Base-by-base conservation (phyloP, 805 yeast species). In the Pichia nanzhaoensis region DNA sequence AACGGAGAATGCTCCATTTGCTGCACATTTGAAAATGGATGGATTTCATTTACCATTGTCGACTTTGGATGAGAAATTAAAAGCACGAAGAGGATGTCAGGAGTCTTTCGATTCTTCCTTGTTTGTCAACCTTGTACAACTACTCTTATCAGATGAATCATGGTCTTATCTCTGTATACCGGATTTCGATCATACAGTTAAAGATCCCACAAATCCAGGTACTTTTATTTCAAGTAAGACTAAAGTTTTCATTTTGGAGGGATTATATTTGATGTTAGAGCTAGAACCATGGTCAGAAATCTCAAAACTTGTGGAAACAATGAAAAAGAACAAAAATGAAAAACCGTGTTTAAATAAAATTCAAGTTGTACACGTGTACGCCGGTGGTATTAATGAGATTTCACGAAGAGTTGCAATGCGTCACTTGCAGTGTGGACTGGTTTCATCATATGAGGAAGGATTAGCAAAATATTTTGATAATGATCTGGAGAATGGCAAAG, bases 51-150 rank as follows among this genome's bases (percentile, higher is more conserved):
- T 77, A n/a, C 74, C 85, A 0, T 58, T 82, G 28, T 48, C 55
- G 0, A 67, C 69, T 10, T 62, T 84, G 10, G 63, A 61, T n/a
- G 67, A 59, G 10, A 67, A 64, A 30, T 91, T 95, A 0, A 64
- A 78, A 27, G 60, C 64, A 22, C 69, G 86, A 49, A 71, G 97
- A 40, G 97, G 97, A 0, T 83, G 96, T 0, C 95, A 96, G 2
- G 77, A 71, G 53, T 89, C 97, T 0, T 91, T 90, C 65, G 90
- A 90, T 57, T 75, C 84, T 5, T 57, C 63, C 12, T 70, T 67
- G 37, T 67, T 74, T 14, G 71, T 66, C 1, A 57, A 49, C 4
- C 55, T 72, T 16, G 64, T 61, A 17, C 52, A 51, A 40, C 48
- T 60, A 9, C 52, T 76, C 22, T 52, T 55, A 8, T n/a, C 5